Evolutionary conservation across 345 rosid species (phyloP).

Genomic region (Aethionema arabicum): DNA sequence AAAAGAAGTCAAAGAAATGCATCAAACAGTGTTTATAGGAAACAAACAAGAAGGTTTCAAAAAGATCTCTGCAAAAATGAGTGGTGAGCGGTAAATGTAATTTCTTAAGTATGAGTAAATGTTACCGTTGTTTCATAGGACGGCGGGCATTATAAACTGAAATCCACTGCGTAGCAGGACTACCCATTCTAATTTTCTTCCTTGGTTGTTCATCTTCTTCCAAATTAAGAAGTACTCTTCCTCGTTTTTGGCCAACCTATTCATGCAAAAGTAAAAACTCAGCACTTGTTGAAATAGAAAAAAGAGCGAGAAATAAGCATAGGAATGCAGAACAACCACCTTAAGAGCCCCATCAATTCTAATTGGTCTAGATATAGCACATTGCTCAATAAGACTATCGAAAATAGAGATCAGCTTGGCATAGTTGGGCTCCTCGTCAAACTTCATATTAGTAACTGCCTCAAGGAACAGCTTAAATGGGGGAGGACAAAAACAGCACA

Average conservation of each 20-base stretch:
- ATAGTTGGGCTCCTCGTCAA: conserved; percentile 92
- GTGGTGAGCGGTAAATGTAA: background rate
- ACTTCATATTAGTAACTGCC: conserved; percentile 88
- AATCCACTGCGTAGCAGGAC: conserved; percentile 93
- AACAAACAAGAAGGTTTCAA: background rate
- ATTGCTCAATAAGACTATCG: conserved; percentile 70
- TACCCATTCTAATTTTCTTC: conserved; percentile 82
- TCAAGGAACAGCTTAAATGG: conserved; percentile 86
- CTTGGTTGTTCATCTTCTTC: conserved; percentile 93
- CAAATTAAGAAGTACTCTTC: conserved; percentile 62
- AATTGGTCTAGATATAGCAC: conserved; percentile 67
- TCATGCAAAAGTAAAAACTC: conserved; percentile 25
- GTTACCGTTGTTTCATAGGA: conserved; percentile 93
- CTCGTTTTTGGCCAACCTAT: conserved; percentile 85
- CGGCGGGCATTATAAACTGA: conserved; percentile 89
- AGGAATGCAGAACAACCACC: conserved; percentile 45
- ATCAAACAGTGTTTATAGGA: background rate
- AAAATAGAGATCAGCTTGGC: conserved; percentile 81
- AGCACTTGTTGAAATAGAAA: conserved; percentile 6
- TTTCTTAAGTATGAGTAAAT: conserved; percentile 2
- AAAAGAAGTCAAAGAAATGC: conserved; percentile 10
- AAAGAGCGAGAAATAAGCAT: conserved; percentile 5
- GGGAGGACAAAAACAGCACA: conserved; percentile 88
- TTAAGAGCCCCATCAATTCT: conserved; percentile 96
- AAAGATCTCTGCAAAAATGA: conserved; percentile 3